A percentile compares a stretch with the other conserved stretches of the same genome.
These are phyloP conservation scores for Naumovozyma dairenensis DNA, from an alignment of 805 yeast genomes.

Conservation along the genomic window DNA sequence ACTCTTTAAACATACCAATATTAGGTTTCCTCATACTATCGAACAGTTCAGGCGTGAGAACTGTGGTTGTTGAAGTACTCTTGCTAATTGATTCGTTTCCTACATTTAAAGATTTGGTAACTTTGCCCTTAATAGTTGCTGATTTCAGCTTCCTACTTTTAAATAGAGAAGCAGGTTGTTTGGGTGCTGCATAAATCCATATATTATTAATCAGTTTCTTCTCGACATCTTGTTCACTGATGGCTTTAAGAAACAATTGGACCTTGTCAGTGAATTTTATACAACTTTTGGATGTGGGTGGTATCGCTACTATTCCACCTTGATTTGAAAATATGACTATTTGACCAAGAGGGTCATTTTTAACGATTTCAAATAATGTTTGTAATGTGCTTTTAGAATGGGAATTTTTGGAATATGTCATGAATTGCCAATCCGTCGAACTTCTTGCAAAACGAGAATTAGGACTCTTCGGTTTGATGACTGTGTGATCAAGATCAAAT, in stretches of 20 bases:
- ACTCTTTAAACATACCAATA: conserved; percentile 63
- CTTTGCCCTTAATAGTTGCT: not conserved
- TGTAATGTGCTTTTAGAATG: conserved; percentile 11
- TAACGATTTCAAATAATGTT: conserved; percentile 10
- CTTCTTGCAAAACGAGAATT: conserved; percentile 46
- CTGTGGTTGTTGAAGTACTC: not conserved
- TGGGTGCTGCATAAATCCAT: conserved; percentile 58
- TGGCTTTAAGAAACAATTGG: conserved; percentile 28
- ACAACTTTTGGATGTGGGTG: conserved; percentile 26
- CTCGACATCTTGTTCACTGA: conserved; percentile 20
- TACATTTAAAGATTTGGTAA: not conserved
- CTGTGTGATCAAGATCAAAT: conserved; percentile 80
- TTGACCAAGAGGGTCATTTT: conserved; percentile 22
- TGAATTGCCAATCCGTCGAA: conserved; percentile 69
- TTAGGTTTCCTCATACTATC: conserved; percentile 58
- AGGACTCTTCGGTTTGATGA: conserved; percentile 45
- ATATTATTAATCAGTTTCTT: conserved; percentile 19
- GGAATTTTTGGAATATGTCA: conserved; percentile 32
- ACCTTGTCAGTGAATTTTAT: conserved; percentile 36
- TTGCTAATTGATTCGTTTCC: no score
- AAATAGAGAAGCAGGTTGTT: conserved; percentile 33
- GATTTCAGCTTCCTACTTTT: conserved; percentile 8
- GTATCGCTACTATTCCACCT: conserved; percentile 40
- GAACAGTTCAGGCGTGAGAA: conserved; percentile 10
- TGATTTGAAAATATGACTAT: conserved; percentile 81